Percentiles rank a stretch among this genome's conserved stretches.
These are phyloP conservation scores for Dendryphion nanum DNA, from an alignment of 2,329 filamentous ascomycete genomes.

Conservation along the genomic window DNA sequence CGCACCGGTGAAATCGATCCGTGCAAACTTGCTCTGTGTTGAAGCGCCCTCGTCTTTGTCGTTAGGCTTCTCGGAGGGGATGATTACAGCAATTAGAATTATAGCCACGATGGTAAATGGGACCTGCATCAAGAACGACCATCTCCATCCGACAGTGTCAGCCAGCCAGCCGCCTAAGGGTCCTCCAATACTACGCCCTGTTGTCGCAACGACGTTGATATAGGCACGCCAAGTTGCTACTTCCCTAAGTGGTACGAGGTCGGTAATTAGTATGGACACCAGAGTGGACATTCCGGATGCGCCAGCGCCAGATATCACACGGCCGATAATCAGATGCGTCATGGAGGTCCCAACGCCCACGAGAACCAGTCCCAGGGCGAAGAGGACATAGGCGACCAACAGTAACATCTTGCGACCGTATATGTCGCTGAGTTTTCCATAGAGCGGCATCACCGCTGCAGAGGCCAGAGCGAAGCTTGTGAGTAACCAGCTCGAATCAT, in stretches of 20 bases:
- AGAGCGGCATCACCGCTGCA: conserved; percentile 40
- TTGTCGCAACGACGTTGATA: conserved; percentile 52
- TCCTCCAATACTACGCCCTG: conserved; percentile 52
- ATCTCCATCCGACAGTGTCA: conserved; percentile 65
- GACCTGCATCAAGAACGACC: conserved; percentile 60
- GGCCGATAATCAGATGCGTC: conserved; percentile 42
- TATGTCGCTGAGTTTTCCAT: conserved; percentile 47
- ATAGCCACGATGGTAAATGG: conserved; percentile 56
- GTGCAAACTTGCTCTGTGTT: conserved; percentile 36
- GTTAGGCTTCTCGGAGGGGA: conserved; percentile 11
- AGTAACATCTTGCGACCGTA: conserved; percentile 45
- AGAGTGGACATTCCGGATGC: conserved; percentile 61
- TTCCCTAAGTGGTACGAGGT: conserved; percentile 50
- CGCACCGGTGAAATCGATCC: conserved; percentile 61
- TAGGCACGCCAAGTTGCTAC: conserved; percentile 51
- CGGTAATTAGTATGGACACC: conserved; percentile 49
- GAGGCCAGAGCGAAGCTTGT: conserved; percentile 45
- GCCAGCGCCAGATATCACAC: conserved; percentile 62
- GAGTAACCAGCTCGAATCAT: conserved; percentile 45
- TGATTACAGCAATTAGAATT: conserved; percentile 41
- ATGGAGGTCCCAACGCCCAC: conserved; percentile 10
- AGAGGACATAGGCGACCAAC: conserved; percentile 41
- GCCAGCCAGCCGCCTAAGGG: conserved; percentile 61
- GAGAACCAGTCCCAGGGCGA: conserved; percentile 33
- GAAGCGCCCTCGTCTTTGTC: conserved; percentile 11